These are phyloP conservation scores for Cnidoscolus chayamansa DNA, from an alignment of 441 rosid genomes.

Conservation along the genomic window DNA sequence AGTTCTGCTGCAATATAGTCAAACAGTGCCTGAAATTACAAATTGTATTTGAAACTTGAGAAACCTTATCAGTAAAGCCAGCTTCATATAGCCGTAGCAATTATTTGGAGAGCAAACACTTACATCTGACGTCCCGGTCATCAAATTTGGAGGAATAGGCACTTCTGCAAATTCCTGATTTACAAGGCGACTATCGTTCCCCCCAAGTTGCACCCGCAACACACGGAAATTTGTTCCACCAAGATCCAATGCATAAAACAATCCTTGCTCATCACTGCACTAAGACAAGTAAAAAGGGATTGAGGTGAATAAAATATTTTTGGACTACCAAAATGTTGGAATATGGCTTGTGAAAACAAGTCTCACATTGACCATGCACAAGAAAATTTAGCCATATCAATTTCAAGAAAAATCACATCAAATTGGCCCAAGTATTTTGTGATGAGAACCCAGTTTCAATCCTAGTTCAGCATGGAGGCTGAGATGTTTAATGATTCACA, in stretches of 20 bases:
- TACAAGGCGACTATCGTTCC: conserved; percentile 51
- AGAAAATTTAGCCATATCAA: no score
- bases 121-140: conserved; percentile 70
- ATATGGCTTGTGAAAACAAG: no score
- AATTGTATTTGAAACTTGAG: conserved; percentile 20
- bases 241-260: conserved; percentile 88
- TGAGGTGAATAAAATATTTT: neutral
- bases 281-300: conserved; percentile 1
- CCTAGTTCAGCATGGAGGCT: no score
- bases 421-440: no score
- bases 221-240: conserved; percentile 98
- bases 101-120: conserved; percentile 26
- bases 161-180: conserved; percentile 76
- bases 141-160: conserved; percentile 82
- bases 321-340: neutral
- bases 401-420: no score
- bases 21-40: conserved; percentile 61
- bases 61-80: conserved; percentile 6
- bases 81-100: neutral
- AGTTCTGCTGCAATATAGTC: conserved; percentile 75
- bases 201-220: conserved; percentile 79
- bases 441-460: no score
- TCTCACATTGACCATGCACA: no score
- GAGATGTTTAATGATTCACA: no score
- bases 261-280: conserved; percentile 69